phyloP scores from a whole-genome alignment of 1,284 basidiomycete genomes.

The Termitomyces sp. region DNA sequence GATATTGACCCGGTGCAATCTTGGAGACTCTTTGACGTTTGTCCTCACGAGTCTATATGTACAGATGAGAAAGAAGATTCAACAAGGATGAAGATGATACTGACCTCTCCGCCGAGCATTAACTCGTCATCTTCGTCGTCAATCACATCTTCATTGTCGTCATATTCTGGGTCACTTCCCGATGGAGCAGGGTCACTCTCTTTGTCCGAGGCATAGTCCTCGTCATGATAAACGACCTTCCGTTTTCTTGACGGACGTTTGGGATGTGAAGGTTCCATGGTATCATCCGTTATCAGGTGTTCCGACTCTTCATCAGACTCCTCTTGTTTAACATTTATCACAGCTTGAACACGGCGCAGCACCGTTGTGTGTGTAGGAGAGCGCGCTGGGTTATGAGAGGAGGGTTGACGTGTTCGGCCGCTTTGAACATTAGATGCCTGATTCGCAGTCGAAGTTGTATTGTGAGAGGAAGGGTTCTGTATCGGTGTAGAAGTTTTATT shows the following conservation, averaged over 20 bases:
- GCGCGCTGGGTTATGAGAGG: conserved; percentile 7
- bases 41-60: conserved; percentile 33
- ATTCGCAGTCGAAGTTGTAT: conserved; percentile 1
- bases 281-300: conserved; percentile 15
- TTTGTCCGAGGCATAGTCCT: conserved; percentile 18
- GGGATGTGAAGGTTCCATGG: conserved; percentile 1
- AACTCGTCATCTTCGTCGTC: conserved; percentile 55
- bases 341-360: conserved; percentile 40
- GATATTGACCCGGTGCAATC: conserved; percentile 9
- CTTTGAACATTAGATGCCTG: conserved; percentile 6
- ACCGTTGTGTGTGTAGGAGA: conserved; percentile 23
- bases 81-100: conserved; percentile 11
- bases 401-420: conserved; percentile 7
- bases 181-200: conserved; percentile 13
- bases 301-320: conserved; percentile 28
- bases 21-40: conserved; percentile 19
- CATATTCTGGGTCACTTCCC: conserved; percentile 10
- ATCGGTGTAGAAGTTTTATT: conserved; percentile 4
- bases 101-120: conserved; percentile 48
- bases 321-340: conserved; percentile 37
- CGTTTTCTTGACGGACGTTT: conserved; percentile 11
- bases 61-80: conserved; percentile 1
- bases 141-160: conserved; percentile 18
- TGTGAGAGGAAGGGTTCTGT: conserved; percentile 1
- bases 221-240: conserved; percentile 18